These are phyloP conservation scores for Magnolia sinica DNA, from an alignment of 164 flowering plant genomes.

Conservation along the genomic window DNA sequence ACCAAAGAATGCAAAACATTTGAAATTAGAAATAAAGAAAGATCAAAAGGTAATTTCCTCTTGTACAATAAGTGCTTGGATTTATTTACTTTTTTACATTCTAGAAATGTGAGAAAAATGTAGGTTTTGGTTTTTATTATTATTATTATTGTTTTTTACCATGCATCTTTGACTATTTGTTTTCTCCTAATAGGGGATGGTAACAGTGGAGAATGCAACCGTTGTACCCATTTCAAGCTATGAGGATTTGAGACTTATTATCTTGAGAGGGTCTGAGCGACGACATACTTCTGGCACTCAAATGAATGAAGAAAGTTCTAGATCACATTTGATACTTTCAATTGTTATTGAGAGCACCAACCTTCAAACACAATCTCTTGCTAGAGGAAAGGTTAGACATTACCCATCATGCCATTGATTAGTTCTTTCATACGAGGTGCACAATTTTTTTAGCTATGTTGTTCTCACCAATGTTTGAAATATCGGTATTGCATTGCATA, in stretches of 20 bases:
- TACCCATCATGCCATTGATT: not conserved
- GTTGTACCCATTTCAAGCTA: slow-evolving; percentile 59
- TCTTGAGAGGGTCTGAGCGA: slow-evolving; percentile 75
- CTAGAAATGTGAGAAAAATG: too few relatives aligned
- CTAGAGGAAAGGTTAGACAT: slow-evolving; percentile 84
- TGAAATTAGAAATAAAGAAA: slow-evolving; percentile 87
- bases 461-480: not conserved
- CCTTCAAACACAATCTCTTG: slow-evolving; percentile 86
- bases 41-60: slow-evolving; percentile 71
- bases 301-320: slow-evolving; percentile 97
- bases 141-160: not conserved
- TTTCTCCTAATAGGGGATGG: slow-evolving; percentile 71
- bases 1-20: slow-evolving; percentile 64
- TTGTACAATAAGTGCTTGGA: not conserved
- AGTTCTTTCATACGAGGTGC: not conserved
- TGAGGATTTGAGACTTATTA: slow-evolving; percentile 67
- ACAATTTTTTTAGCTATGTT: not conserved
- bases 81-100: not conserved
- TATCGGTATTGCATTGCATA: too few relatives aligned
- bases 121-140: too few relatives aligned
- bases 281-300: slow-evolving; percentile 90
- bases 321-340: slow-evolving; percentile 92
- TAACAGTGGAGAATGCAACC: slow-evolving; percentile 83
- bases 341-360: slow-evolving; percentile 87
- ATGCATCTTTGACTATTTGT: not conserved